Conservation (phyloP, 2,329 filamentous ascomycete genomes). For the Fusarium austroafricanum region DNA sequence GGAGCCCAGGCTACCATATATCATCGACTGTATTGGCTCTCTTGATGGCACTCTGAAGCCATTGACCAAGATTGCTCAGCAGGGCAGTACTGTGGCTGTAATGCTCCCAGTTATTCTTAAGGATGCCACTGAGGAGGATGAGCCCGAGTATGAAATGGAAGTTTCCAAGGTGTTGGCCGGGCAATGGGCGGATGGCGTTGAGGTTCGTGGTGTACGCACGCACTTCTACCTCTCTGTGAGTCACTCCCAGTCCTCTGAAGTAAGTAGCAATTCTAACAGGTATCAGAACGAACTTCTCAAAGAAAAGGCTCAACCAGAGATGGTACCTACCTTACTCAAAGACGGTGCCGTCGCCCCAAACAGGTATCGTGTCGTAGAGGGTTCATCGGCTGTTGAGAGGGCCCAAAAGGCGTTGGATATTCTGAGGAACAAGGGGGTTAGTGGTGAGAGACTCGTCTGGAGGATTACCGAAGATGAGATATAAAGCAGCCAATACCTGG, state of each 20-base stretch:
- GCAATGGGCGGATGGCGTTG: slow-evolving; percentile 65
- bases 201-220: slow-evolving; percentile 62
- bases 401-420: slow-evolving; percentile 53
- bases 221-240: slow-evolving; percentile 47
- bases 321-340: slow-evolving; percentile 62
- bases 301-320: slow-evolving; percentile 64
- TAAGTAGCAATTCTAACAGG: slow-evolving; percentile 4
- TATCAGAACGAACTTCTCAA: slow-evolving; percentile 66
- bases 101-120: slow-evolving; percentile 69
- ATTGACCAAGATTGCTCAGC: slow-evolving; percentile 62
- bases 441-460: slow-evolving; percentile 57
- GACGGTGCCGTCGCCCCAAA: slow-evolving; percentile 56
- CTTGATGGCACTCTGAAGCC: slow-evolving; percentile 59
- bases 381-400: slow-evolving; percentile 52
- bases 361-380: slow-evolving; percentile 56
- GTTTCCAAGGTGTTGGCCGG: slow-evolving; percentile 52
- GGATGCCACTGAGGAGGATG: slow-evolving; percentile 60
- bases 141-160: slow-evolving; percentile 67
- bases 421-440: slow-evolving; percentile 53
- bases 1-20: slow-evolving; percentile 53
- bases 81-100: slow-evolving; percentile 64
- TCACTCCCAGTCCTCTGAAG: neutral
- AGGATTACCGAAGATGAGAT: slow-evolving; percentile 36
- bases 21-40: slow-evolving; percentile 68
- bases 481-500: neutral